phyloP scores from a whole-genome alignment of 2,329 filamentous ascomycete species.

The Arthrobotrys entomopaga region DNA sequence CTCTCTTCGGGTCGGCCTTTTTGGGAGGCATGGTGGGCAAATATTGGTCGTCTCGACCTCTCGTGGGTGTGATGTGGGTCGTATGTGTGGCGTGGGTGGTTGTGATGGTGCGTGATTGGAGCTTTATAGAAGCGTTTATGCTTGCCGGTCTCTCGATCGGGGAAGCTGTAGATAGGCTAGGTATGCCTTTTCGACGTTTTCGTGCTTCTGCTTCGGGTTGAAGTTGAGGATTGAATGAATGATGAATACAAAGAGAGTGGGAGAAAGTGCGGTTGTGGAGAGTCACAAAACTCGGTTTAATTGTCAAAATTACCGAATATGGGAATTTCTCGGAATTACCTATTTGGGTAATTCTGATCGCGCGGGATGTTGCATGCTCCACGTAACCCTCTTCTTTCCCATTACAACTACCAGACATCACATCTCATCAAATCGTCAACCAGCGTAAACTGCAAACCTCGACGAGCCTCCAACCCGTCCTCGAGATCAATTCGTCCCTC shows the following conservation, averaged over 20 bases:
- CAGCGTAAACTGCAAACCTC: neutral
- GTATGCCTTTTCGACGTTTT: too few species aligned
- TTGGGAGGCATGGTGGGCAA: slow-evolving; percentile 58
- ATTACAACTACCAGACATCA: neutral
- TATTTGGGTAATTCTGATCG: slow-evolving; percentile 45
- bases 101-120: too few species aligned
- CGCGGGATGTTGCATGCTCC: slow-evolving; percentile 23
- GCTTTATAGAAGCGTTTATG: too few species aligned
- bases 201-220: neutral
- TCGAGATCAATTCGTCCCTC: neutral
- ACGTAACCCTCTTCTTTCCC: slow-evolving; percentile 49
- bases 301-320: slow-evolving; percentile 21
- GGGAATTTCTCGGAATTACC: neutral
- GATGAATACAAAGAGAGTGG: slow-evolving; percentile 10
- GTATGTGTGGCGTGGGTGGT: too few species aligned
- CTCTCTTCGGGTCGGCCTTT: slow-evolving; percentile 61
- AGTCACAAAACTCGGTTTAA: slow-evolving; percentile 45
- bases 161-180: too few species aligned
- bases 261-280: slow-evolving; percentile 19
- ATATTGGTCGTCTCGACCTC: slow-evolving; percentile 12
- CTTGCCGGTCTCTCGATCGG: too few species aligned
- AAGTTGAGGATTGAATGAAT: slow-evolving; percentile 3
- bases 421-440: slow-evolving; percentile 11
- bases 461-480: neutral
- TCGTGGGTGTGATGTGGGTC: neutral